Conservation (phyloP, 2,329 filamentous ascomycete species). For the Pyrenochaeta sp. region DNA sequence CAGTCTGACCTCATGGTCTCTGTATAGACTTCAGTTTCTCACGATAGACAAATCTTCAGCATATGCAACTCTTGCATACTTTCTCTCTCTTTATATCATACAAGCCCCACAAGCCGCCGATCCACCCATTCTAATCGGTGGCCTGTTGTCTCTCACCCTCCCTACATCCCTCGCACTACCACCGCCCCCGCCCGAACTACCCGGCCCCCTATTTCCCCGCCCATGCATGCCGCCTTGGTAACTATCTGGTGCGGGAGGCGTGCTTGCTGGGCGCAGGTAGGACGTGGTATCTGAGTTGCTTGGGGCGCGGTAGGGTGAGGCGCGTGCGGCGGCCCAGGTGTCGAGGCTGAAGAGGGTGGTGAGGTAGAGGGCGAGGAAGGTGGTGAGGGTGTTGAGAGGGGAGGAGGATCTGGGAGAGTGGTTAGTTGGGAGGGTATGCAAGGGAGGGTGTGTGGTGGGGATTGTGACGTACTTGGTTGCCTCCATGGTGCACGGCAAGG, state of each 20-base stretch:
- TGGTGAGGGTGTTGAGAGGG: conserved; percentile 28
- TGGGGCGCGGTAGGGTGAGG: conserved; percentile 40
- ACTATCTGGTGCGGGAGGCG: conserved; percentile 24
- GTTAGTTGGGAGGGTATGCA: conserved; percentile 6
- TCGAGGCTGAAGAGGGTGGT: conserved; percentile 51
- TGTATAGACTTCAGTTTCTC: background rate
- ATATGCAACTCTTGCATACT: background rate
- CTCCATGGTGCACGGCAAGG: no score
- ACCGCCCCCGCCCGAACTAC: conserved; percentile 12
- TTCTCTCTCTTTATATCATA: conserved; percentile 20
- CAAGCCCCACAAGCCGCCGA: conserved; percentile 41
- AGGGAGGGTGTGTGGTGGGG: background rate
- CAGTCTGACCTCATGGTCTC: background rate
- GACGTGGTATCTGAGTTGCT: conserved; percentile 20
- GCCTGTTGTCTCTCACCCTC: conserved; percentile 34
- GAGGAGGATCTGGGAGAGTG: conserved; percentile 3
- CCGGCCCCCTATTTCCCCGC: conserved; percentile 27
- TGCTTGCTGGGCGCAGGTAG: conserved; percentile 32
- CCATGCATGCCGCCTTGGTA: conserved; percentile 45
- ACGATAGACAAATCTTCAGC: background rate
- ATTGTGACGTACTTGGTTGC: conserved; percentile 7
- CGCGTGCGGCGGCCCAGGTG: conserved; percentile 43
- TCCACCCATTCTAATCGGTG: conserved; percentile 36
- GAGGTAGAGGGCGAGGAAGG: conserved; percentile 49
- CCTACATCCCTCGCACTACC: conserved; percentile 24